Evolutionary conservation across 2,329 filamentous ascomycete species (phyloP).

Genomic region (Zymoseptoria passerinii): DNA sequence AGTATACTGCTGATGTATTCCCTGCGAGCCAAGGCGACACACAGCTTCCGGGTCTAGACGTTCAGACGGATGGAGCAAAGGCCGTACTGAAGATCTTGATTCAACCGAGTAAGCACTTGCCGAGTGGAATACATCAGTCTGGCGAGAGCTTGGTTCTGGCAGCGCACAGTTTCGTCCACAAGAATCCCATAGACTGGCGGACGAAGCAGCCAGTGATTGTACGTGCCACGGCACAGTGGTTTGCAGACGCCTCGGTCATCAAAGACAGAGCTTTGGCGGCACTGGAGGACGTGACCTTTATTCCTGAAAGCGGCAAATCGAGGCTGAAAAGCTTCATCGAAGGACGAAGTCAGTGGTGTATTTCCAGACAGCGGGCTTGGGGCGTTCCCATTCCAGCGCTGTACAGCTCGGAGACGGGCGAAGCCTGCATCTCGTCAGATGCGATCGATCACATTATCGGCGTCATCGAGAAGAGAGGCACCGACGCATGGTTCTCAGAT

Average conservation of each 20-base stretch:
- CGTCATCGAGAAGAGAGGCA: conserved; percentile 66
- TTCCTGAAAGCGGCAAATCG: conserved; percentile 64
- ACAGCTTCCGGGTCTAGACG: conserved; percentile 60
- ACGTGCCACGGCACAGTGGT: conserved; percentile 93
- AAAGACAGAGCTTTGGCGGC: conserved; percentile 64
- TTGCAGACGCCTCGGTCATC: conserved; percentile 80
- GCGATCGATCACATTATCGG: conserved; percentile 78
- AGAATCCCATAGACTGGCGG: conserved; percentile 97
- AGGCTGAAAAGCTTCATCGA: conserved; percentile 79
- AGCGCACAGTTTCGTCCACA: conserved; percentile 69
- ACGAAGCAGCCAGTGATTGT: conserved; percentile 89
- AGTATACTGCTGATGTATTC: conserved; percentile 72
- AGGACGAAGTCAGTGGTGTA: conserved; percentile 92
- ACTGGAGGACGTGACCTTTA: conserved; percentile 64
- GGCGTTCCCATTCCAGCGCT: conserved; percentile 92
- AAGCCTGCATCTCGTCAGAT: conserved; percentile 69
- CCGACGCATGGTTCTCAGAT: conserved; percentile 95
- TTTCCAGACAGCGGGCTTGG: conserved; percentile 92
- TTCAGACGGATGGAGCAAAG: conserved; percentile 60
- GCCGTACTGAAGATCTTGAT: conserved; percentile 63
- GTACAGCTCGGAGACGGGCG: conserved; percentile 53
- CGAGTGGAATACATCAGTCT: not conserved
- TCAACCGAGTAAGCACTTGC: conserved; percentile 23
- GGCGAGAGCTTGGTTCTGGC: conserved; percentile 49
- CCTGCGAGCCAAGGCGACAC: conserved; percentile 45